Evolutionary conservation across 139 green algal species (phyloP), one percentile per base, ranked within the genome.

Genomic region (Micractinium sp.): DNA sequence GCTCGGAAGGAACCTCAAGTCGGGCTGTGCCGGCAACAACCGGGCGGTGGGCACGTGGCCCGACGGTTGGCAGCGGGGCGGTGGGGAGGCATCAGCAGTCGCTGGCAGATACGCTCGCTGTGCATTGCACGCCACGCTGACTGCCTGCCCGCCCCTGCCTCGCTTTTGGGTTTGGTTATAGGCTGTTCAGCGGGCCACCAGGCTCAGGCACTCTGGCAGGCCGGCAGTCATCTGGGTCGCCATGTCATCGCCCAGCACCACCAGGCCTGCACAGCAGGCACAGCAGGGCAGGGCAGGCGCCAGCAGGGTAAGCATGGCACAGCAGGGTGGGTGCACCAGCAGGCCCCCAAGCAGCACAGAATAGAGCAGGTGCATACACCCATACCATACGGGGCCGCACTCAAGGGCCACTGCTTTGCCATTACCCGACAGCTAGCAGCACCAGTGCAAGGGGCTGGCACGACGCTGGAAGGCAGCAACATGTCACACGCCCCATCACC

Each of bases 201-300:
- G 5, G 1, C 33, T 29, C 80, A 74, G 18, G 71, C 85, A 74
- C 71, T 89, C 86, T 13, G 86, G 86, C 76, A 89, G 78, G 75
- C 86, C 86, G 33, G 75, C 86, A 0, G 78, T 85, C 56, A 85
- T 35, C 56, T 82, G 60, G 1, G 78, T 33, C 33, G 76, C 86
- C 76, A 89, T 89, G 35, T 85, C 36, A 35, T 87, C 82, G 19
- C 82, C n/a, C 36, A 83, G 75, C 75, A 89, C 61, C 75, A 89
- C 61, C 75, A 89, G 75, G 27, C 85, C 85, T 88, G 85, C 60
- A 86, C 74, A 36, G 76, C 35, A 56, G 35, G 47, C 35, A 82
- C 16, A 31, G 76, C 16, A 82, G 41, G 23, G 53, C 56, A 78
- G 35, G n/a, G 16, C n/a, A 25, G n/a, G 60, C n/a, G 27, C 9